Evolutionary conservation across 140 eudicot genomes (phyloP).

Genomic region (Anethum foeniculum): DNA sequence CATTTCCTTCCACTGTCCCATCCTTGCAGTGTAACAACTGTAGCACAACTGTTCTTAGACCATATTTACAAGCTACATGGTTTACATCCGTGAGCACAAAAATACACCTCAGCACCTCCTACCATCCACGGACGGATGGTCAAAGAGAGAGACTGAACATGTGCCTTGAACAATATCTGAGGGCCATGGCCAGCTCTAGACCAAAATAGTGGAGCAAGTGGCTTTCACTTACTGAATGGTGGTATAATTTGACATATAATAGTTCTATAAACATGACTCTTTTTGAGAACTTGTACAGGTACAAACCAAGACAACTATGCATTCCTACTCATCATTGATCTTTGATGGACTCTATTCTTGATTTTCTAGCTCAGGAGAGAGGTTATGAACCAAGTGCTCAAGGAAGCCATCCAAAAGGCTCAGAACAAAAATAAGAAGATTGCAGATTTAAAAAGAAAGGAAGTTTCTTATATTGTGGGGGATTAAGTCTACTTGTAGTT

Average conservation of each 20-base stretch:
- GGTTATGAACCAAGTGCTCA: too few relatives aligned
- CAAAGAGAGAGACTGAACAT: neutral
- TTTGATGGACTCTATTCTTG: too few relatives aligned
- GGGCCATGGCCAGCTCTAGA: neutral
- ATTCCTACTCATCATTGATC: too few relatives aligned
- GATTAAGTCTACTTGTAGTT: too few relatives aligned
- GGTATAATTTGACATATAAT: neutral
- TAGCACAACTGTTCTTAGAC: too few relatives aligned
- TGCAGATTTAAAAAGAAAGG: too few relatives aligned
- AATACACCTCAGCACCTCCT: too few relatives aligned
- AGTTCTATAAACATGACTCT: neutral
- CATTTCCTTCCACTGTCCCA: neutral
- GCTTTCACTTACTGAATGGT: neutral
- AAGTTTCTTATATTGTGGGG: too few relatives aligned
- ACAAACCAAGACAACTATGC: neutral
- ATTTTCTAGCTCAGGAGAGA: too few relatives aligned
- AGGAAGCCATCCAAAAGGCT: too few relatives aligned
- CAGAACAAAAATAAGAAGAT: too few relatives aligned
- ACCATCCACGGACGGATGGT: neutral
- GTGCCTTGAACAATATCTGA: conserved; percentile 8
- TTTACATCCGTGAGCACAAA: neutral
- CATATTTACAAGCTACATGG: neutral
- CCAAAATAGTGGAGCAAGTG: neutral
- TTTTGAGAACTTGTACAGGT: neutral
- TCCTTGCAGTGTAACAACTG: neutral